A percentile compares a stretch with the other conserved stretches of the same genome.
Conservation (phyloP, 257 asterid genomes). For the Solanum ossicruentum region DNA sequence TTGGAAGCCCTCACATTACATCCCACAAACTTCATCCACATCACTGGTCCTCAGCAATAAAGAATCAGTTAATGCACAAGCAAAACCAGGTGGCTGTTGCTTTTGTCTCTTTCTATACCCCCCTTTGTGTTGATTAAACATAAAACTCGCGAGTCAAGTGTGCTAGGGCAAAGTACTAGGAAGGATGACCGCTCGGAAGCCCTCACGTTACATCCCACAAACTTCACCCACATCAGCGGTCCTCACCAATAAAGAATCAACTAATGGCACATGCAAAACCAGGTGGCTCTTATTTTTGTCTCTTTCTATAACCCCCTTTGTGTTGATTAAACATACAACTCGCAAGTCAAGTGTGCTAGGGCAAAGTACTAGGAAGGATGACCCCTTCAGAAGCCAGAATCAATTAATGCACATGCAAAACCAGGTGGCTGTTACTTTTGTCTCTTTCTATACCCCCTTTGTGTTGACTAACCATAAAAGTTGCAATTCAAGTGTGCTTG, state of each 20-base stretch:
- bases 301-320: background rate
- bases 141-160: too few species aligned
- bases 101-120: too few species aligned
- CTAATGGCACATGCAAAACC: background rate
- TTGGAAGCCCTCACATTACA: background rate
- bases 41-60: background rate
- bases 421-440: background rate
- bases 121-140: too few species aligned
- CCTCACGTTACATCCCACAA: too few species aligned
- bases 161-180: too few species aligned
- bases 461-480: background rate
- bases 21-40: background rate
- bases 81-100: too few species aligned
- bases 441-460: background rate
- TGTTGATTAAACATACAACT: background rate
- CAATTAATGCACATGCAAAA: background rate
- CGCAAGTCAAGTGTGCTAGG: background rate
- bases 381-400: background rate
- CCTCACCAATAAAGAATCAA: background rate
- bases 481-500: background rate
- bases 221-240: too few species aligned
- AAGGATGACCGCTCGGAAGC: too few species aligned
- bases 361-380: background rate
- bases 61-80: too few species aligned
- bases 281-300: background rate